Conservation (phyloP, 1,139 yeast species). For the Hyphopichia fennica region DNA sequence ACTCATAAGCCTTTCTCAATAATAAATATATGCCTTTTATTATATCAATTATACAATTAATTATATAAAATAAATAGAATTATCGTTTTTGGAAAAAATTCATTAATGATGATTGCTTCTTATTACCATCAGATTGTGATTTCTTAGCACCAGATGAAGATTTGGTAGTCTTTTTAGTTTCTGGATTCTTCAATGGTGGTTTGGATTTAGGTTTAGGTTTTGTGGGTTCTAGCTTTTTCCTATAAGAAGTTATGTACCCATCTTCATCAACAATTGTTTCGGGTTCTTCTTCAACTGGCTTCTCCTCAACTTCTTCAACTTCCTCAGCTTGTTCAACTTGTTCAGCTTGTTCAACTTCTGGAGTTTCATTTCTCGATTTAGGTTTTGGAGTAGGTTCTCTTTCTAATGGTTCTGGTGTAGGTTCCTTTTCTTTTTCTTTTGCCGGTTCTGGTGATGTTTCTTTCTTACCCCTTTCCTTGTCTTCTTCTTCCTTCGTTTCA, state of each 20-base stretch:
- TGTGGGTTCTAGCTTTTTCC: constrained; percentile 14
- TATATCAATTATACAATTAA: too few relatives aligned
- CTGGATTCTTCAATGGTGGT: background rate
- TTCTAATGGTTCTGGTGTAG: constrained; percentile 6
- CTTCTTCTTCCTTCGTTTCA: constrained; percentile 7
- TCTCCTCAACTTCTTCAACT: constrained; percentile 2
- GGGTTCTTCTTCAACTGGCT: constrained; percentile 8
- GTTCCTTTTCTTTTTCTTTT: constrained; percentile 2
- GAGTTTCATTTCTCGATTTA: constrained; percentile 3
- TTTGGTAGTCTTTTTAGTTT: constrained; percentile 10
- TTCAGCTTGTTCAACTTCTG: background rate
- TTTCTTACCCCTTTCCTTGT: constrained; percentile 8
- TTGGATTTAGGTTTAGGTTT: constrained; percentile 7
- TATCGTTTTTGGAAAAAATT: constrained; percentile 35
- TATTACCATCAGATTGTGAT: constrained; percentile 19
- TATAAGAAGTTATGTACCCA: constrained; percentile 37
- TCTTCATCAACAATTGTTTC: constrained; percentile 38
- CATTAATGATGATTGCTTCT: constrained; percentile 40
- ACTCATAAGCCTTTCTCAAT: background rate
- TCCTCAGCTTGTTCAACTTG: background rate
- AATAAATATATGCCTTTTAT: background rate
- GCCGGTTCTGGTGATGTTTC: constrained; percentile 2
- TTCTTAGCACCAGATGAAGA: constrained; percentile 9
- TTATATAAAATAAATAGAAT: background rate
- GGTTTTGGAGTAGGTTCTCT: constrained; percentile 7